A percentile compares a stretch with the other conserved stretches of the same genome.
Conservation (phyloP, 768 basidiomycete genomes). For the Podaxis mareebaensis region DNA sequence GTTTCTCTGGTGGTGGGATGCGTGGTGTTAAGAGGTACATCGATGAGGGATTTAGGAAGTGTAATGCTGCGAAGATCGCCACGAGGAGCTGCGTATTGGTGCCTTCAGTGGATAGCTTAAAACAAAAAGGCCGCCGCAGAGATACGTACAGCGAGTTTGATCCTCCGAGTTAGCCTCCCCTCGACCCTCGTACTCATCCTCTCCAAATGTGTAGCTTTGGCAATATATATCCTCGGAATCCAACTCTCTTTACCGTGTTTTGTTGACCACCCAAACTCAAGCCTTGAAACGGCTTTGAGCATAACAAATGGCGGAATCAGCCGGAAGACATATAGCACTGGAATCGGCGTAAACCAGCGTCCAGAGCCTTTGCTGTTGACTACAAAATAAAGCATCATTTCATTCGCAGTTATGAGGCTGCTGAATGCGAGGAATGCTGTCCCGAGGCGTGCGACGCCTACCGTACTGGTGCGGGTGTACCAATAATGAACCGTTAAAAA, state of each 20-base stretch:
- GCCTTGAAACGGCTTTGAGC: conserved; percentile 26
- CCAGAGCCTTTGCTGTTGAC: not conserved
- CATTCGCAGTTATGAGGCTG: conserved; percentile 5
- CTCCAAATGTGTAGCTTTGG: conserved; percentile 30
- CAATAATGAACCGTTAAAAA: conserved; percentile 31
- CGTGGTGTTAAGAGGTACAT: conserved; percentile 16
- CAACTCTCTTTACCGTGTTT: conserved; percentile 12
- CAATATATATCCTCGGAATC: conserved; percentile 23
- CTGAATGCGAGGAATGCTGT: conserved; percentile 22
- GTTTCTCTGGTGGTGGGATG: not conserved
- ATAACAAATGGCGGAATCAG: conserved; percentile 24
- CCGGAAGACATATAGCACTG: not conserved
- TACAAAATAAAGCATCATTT: not conserved
- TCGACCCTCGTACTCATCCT: conserved; percentile 28
- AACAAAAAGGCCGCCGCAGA: not conserved
- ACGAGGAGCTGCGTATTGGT: conserved; percentile 4
- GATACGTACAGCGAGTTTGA: not conserved
- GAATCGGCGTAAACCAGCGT: not conserved
- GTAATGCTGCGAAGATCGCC: not conserved
- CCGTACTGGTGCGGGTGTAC: conserved; percentile 33
- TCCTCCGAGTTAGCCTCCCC: not conserved
- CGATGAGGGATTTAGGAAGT: conserved; percentile 1
- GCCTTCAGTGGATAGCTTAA: not conserved
- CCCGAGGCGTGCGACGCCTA: conserved; percentile 30
- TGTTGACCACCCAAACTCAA: conserved; percentile 22